Evolutionary conservation across 345 rosid genomes (phyloP), one percentile per base, ranked within the genome.

Genomic region (Gossypium australe): DNA sequence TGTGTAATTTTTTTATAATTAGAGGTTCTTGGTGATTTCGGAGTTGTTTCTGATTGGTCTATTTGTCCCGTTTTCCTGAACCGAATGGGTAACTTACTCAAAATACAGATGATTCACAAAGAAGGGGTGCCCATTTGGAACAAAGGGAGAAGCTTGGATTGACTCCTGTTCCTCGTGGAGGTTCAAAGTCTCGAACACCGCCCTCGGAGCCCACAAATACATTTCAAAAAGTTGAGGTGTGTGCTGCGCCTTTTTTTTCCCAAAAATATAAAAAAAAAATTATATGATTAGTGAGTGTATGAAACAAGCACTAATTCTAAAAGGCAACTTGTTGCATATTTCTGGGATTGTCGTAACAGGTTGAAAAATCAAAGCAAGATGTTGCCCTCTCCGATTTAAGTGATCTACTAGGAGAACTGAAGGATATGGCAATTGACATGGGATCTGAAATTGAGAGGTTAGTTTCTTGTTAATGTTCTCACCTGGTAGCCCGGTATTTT

Each of bases 91-190:
- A 24, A 59, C 47, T 68, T 78, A 57, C 58, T 80, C 76, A 76
- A 20, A 72, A 24, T 69, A 66, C 79, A 93, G 99, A 89, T 85
- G 80, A 80, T 80, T 87, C 89, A 41, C 83, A 82, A 48, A 83
- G 86, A 79, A 91, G 86, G 72, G 82, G 86, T 75, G 80, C 66
- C 86, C 92, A 87, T 73, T 72, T 87, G 60, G 97, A 93, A 79
- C 94, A 89, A 80, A 89, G 91, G 81, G 94, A 91, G 81, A 95
- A 89, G 77, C 84, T 92, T 79, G 98, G 98, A 51, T 75, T 95
- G 87, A 86, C 80, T 77, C 63, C 85, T 76, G 83, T 86, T 67
- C 78, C 89, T 11, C 85, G 77, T 72, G 85, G 76, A 76, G 85
- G 75, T n/a, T 74, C 89, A 24, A 84, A 82, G 76, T 60, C 77